Evolutionary conservation across 352 stramenopile genomes (phyloP).

Genomic region (Phytophthora pinifolia): DNA sequence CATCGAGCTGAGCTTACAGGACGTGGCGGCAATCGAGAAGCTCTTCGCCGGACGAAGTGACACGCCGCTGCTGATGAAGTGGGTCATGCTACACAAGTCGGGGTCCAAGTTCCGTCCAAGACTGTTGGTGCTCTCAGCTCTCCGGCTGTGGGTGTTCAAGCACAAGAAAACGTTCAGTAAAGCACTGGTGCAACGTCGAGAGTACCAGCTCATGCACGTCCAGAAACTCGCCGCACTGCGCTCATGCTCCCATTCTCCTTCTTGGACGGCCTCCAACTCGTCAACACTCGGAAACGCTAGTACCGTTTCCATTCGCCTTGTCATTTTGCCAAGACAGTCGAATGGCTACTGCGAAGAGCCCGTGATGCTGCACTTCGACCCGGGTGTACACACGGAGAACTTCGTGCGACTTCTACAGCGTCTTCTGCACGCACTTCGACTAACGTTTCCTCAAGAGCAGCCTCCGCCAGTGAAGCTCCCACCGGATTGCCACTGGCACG

Average conservation of each 20-base stretch:
- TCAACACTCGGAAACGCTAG: constrained; percentile 11
- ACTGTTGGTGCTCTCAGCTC: constrained; percentile 56
- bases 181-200: constrained; percentile 30
- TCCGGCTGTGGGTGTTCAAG: constrained; percentile 54
- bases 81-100: constrained; percentile 53
- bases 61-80: constrained; percentile 57
- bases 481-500: constrained; percentile 47
- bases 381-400: constrained; percentile 52
- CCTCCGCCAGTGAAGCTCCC: constrained; percentile 37
- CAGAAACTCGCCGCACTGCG: constrained; percentile 39
- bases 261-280: neutral
- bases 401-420: constrained; percentile 58
- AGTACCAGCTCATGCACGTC: constrained; percentile 52
- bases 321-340: constrained; percentile 15
- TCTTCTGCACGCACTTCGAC: constrained; percentile 41
- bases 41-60: constrained; percentile 54
- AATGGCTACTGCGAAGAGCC: constrained; percentile 13
- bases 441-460: constrained; percentile 45
- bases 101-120: constrained; percentile 41
- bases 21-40: constrained; percentile 44
- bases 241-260: constrained; percentile 6
- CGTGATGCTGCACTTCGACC: constrained; percentile 50
- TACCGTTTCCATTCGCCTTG: constrained; percentile 38
- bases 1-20: constrained; percentile 45
- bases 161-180: constrained; percentile 47